Evolutionary conservation across 2,329 filamentous ascomycete species (phyloP).

Genomic region (Colletotrichum spaethianum): DNA sequence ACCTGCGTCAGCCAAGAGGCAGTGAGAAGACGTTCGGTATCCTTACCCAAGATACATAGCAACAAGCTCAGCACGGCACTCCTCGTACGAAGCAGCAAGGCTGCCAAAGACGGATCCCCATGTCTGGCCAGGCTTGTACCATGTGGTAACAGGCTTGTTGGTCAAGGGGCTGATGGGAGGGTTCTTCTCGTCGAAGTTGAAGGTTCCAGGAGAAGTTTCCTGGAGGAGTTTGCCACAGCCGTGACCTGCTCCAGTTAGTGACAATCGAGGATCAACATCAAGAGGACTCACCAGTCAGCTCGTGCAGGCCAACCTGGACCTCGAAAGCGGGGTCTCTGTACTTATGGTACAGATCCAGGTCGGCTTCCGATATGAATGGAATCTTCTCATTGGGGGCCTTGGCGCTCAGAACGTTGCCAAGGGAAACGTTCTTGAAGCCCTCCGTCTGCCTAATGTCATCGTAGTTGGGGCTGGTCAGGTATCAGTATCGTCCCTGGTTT

Average conservation of each 20-base stretch:
- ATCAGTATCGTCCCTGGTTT: constrained; percentile 34
- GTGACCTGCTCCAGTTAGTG: constrained; percentile 68
- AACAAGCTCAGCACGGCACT: constrained; percentile 94
- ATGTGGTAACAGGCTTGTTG: constrained; percentile 82
- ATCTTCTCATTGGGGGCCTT: constrained; percentile 94
- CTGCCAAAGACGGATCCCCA: constrained; percentile 95
- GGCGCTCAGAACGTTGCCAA: constrained; percentile 93
- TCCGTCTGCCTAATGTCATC: constrained; percentile 85
- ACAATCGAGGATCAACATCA: too few species aligned
- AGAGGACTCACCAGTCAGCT: constrained; percentile 68
- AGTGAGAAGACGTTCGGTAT: constrained; percentile 20
- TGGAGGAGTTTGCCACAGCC: constrained; percentile 95
- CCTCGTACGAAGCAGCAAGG: constrained; percentile 90
- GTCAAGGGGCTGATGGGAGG: constrained; percentile 87
- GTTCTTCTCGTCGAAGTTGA: constrained; percentile 89
- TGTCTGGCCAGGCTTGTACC: constrained; percentile 96
- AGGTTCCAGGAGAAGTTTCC: constrained; percentile 85
- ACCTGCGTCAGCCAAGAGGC: background rate
- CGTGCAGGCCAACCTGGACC: constrained; percentile 95
- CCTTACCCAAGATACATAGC: constrained; percentile 80
- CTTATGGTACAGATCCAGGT: constrained; percentile 83
- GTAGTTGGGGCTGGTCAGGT: constrained; percentile 68
- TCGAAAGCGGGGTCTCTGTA: constrained; percentile 92
- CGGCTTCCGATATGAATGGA: constrained; percentile 86
- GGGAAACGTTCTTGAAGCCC: constrained; percentile 93